Evolutionary conservation across 2,329 filamentous ascomycete species (phyloP).

Genomic region (Phaeosphaeria sp.): DNA sequence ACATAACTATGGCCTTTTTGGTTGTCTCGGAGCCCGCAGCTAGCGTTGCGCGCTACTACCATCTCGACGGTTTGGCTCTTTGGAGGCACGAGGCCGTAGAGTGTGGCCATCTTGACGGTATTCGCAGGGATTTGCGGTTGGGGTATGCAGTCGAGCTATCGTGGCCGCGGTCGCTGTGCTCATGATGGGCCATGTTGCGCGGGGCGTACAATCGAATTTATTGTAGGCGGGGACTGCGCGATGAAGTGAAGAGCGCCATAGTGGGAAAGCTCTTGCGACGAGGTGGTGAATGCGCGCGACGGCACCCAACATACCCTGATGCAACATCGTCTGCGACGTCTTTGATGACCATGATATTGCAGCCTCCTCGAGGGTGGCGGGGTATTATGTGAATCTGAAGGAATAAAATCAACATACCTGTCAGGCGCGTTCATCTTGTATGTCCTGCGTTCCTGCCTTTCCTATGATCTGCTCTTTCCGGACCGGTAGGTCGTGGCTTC

Average conservation of each 20-base stretch:
- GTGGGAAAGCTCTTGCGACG: neutral
- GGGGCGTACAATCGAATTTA: neutral
- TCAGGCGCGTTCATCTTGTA: constrained; percentile 48
- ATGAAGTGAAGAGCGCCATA: constrained; percentile 3
- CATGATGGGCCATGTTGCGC: constrained; percentile 1
- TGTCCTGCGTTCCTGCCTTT: constrained; percentile 10
- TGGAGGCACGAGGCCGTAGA: constrained; percentile 2
- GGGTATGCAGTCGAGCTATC: neutral
- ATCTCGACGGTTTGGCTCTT: constrained; percentile 14
- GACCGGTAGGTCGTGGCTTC: neutral
- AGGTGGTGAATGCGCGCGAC: constrained; percentile 6
- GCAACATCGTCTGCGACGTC: constrained; percentile 1
- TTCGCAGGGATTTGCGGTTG: neutral
- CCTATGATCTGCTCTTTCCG: constrained; percentile 7
- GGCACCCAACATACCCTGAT: constrained; percentile 7
- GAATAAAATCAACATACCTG: constrained; percentile 31
- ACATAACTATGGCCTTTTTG: constrained; percentile 7
- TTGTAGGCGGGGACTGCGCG: neutral
- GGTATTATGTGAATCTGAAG: constrained; percentile 1
- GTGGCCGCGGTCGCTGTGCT: neutral
- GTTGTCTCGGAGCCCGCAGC: constrained; percentile 13
- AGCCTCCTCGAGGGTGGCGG: constrained; percentile 8
- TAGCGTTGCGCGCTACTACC: constrained; percentile 14
- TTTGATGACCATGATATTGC: constrained; percentile 1
- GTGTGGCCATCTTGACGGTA: constrained; percentile 4